Evolutionary conservation across 495 filamentous ascomycete genomes (phyloP).

Genomic region (Hypoxylon intermedium): DNA sequence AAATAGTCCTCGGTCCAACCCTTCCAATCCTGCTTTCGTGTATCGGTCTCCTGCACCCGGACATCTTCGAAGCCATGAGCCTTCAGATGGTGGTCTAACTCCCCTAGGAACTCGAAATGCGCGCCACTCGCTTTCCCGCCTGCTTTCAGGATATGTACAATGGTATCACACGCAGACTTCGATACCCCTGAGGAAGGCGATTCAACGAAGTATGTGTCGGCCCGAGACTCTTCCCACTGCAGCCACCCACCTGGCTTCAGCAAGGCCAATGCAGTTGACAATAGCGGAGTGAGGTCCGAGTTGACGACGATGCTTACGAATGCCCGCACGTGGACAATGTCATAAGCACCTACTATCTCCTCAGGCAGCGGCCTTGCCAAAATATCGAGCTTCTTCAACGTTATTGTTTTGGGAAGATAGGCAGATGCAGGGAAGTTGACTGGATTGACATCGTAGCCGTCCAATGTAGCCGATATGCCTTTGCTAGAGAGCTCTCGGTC

Average conservation of each 20-base stretch:
- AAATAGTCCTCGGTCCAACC: conserved; percentile 38
- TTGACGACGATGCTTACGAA: conserved; percentile 42
- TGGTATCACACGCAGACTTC: conserved; percentile 18
- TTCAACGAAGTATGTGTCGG: conserved; percentile 25
- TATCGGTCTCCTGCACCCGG: not conserved
- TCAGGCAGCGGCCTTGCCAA: conserved; percentile 42
- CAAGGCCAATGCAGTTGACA: conserved; percentile 34
- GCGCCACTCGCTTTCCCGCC: conserved; percentile 9
- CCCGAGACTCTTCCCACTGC: conserved; percentile 43
- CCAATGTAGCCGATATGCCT: conserved; percentile 37
- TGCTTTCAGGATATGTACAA: conserved; percentile 17
- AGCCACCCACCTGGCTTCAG: conserved; percentile 42
- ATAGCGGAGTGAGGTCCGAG: conserved; percentile 31
- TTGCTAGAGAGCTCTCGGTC: conserved; percentile 19
- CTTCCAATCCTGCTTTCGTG: conserved; percentile 26
- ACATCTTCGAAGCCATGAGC: conserved; percentile 16
- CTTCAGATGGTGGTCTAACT: conserved; percentile 12
- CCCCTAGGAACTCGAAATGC: not conserved
- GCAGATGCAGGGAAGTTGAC: conserved; percentile 42
- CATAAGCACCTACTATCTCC: conserved; percentile 44
- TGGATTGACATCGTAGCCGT: conserved; percentile 50
- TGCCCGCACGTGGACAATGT: conserved; percentile 50
- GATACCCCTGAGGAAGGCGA: conserved; percentile 21
- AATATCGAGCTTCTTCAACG: conserved; percentile 45
- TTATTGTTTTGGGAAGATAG: conserved; percentile 41